A percentile compares a stretch with the other conserved stretches of the same genome.
phyloP scores from a whole-genome alignment of 75 land plant species.

The Pinus tabuliformis region DNA sequence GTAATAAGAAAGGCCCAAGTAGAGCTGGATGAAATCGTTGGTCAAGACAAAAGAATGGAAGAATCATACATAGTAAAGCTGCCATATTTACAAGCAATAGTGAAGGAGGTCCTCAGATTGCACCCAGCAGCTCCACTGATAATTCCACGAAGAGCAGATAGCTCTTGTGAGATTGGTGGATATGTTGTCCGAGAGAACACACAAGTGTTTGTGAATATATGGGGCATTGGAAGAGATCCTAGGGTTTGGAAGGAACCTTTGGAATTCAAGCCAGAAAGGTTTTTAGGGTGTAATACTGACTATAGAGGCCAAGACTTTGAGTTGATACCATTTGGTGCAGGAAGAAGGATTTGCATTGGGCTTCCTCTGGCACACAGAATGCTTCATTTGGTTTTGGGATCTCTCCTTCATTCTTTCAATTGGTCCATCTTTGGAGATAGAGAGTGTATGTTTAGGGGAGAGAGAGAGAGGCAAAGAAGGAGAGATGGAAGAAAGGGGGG shows the following conservation, averaged over 20 bases:
- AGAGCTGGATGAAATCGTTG: constrained; percentile 13
- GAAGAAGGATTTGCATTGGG: constrained; percentile 7
- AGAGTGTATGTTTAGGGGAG: too few relatives aligned
- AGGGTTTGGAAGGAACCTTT: constrained; percentile 6
- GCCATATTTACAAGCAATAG: constrained; percentile 6
- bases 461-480: too few relatives aligned
- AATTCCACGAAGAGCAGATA: background rate
- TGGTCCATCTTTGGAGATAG: constrained; percentile 1
- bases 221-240: constrained; percentile 17
- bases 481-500: background rate
- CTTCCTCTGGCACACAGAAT: constrained; percentile 6
- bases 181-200: constrained; percentile 2
- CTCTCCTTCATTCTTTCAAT: constrained; percentile 16
- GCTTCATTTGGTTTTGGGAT: constrained; percentile 8
- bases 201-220: constrained; percentile 9
- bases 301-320: constrained; percentile 5
- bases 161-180: background rate
- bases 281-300: constrained; percentile 1
- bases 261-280: constrained; percentile 9
- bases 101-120: constrained; percentile 15
- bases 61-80: constrained; percentile 20
- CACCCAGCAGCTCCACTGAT: constrained; percentile 17
- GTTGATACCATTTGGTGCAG: constrained; percentile 9
- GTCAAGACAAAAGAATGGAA: constrained; percentile 5
- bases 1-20: constrained; percentile 6